A percentile compares a stretch with the other conserved stretches of the same genome.
Evolutionary conservation across 2,329 filamentous ascomycete genomes (phyloP).

Genomic region (Pseudogymnoascus sp.): DNA sequence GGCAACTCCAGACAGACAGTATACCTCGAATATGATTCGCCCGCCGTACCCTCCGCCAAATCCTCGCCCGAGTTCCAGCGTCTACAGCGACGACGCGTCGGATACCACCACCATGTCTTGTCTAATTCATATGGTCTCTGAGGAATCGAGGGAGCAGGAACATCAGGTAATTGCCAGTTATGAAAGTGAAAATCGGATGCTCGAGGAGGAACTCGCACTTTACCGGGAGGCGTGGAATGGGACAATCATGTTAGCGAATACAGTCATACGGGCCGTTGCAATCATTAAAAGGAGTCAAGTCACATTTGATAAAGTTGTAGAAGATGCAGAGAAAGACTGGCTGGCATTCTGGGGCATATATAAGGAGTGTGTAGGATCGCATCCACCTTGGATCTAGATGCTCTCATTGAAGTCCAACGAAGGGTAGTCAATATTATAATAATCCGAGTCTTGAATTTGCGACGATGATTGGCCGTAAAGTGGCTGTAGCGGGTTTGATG

Average conservation of each 20-base stretch:
- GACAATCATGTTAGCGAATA: constrained; percentile 16
- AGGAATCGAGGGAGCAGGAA: constrained; percentile 15
- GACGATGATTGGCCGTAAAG: background rate
- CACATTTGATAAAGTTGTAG: constrained; percentile 13
- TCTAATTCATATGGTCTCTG: constrained; percentile 14
- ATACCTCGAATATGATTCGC: too few relatives aligned
- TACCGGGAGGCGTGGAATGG: constrained; percentile 12
- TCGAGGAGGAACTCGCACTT: constrained; percentile 15
- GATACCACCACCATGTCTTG: constrained; percentile 14
- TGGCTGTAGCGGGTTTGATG: background rate
- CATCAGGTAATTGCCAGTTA: constrained; percentile 15
- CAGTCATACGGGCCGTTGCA: background rate
- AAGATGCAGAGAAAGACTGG: constrained; percentile 13
- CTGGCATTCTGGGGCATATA: constrained; percentile 19
- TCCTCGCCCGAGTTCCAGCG: constrained; percentile 11
- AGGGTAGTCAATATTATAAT: constrained; percentile 11
- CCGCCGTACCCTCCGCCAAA: constrained; percentile 3
- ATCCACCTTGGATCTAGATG: constrained; percentile 15
- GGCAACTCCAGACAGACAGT: too few relatives aligned
- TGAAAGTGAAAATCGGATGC: constrained; percentile 15
- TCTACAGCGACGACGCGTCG: background rate
- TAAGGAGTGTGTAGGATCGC: constrained; percentile 13
- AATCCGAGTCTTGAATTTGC: constrained; percentile 5
- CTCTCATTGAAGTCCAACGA: constrained; percentile 13
- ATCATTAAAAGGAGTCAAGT: constrained; percentile 14